A percentile compares a stretch with the other conserved stretches of the same genome.
Conservation (phyloP, 2,329 filamentous ascomycete species). For the Fusarium verticillioides region DNA sequence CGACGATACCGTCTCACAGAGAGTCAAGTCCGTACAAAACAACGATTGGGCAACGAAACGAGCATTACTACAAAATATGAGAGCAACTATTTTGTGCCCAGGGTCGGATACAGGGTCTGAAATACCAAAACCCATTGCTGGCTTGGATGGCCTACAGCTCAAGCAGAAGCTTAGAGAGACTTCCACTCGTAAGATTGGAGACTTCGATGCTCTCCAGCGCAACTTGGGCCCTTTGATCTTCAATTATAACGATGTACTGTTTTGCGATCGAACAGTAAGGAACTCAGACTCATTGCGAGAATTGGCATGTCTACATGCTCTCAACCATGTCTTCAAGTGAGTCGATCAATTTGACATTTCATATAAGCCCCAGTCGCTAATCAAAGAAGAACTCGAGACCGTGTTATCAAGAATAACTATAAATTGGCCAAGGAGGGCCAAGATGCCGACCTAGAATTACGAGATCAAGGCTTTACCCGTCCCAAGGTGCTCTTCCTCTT, state of each 20-base stretch:
- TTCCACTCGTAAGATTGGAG: conserved; percentile 63
- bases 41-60: conserved; percentile 64
- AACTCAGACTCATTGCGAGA: conserved; percentile 78
- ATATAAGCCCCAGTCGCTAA: conserved; percentile 20
- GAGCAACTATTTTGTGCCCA: conserved; percentile 60
- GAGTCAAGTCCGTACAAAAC: conserved; percentile 61
- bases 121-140: conserved; percentile 49
- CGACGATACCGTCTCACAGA: conserved; percentile 66
- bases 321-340: conserved; percentile 92
- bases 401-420: conserved; percentile 91
- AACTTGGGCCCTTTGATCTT: conserved; percentile 78
- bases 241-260: conserved; percentile 83
- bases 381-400: conserved; percentile 76
- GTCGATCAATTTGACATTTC: conserved; percentile 35
- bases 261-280: conserved; percentile 74
- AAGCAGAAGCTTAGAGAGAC: conserved; percentile 75
- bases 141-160: conserved; percentile 65
- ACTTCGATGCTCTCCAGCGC: conserved; percentile 71
- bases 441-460: conserved; percentile 75
- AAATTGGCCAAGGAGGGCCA: conserved; percentile 75
- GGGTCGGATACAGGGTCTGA: conserved; percentile 50
- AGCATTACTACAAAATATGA: conserved; percentile 57
- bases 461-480: conserved; percentile 94
- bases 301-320: conserved; percentile 80
- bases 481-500: conserved; percentile 93